phyloP scores from a whole-genome alignment of 129 eudicot species.

The Lactuca saligna region DNA sequence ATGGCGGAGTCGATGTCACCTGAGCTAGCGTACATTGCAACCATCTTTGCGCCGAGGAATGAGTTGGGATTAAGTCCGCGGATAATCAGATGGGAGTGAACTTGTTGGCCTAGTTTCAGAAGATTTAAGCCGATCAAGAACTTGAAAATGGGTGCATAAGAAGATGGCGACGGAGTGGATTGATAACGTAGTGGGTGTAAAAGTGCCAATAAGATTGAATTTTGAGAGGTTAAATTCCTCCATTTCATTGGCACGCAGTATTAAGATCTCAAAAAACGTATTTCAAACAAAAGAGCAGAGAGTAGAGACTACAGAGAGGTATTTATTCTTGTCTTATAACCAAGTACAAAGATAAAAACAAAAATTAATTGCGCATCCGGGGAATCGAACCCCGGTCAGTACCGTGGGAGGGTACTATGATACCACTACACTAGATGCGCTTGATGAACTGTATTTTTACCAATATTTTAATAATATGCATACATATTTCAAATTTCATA shows the following conservation, averaged over 20 bases:
- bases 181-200: conserved; percentile 40
- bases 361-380: conserved; percentile 76
- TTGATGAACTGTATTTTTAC: too few species aligned
- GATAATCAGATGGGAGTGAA: conserved; percentile 56
- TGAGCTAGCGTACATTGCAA: conserved; percentile 81
- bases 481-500: too few species aligned
- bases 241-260: conserved; percentile 41
- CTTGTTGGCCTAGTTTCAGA: conserved; percentile 59
- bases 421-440: conserved; percentile 86
- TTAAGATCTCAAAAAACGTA: background rate
- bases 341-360: too few species aligned
- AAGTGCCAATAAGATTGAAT: conserved; percentile 33
- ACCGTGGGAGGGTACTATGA: conserved; percentile 91
- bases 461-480: too few species aligned
- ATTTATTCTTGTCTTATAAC: too few species aligned
- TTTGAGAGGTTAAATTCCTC: conserved; percentile 29
- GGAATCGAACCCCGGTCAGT: conserved; percentile 84
- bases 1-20: conserved; percentile 60
- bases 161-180: conserved; percentile 21
- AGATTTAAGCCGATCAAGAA: conserved; percentile 56
- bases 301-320: too few species aligned
- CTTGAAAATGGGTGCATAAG: conserved; percentile 60
- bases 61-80: conserved; percentile 53
- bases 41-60: conserved; percentile 64
- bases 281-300: background rate